Evolutionary conservation across 2,329 filamentous ascomycete genomes (phyloP).

Genomic region (Pseudopithomyces maydicus): DNA sequence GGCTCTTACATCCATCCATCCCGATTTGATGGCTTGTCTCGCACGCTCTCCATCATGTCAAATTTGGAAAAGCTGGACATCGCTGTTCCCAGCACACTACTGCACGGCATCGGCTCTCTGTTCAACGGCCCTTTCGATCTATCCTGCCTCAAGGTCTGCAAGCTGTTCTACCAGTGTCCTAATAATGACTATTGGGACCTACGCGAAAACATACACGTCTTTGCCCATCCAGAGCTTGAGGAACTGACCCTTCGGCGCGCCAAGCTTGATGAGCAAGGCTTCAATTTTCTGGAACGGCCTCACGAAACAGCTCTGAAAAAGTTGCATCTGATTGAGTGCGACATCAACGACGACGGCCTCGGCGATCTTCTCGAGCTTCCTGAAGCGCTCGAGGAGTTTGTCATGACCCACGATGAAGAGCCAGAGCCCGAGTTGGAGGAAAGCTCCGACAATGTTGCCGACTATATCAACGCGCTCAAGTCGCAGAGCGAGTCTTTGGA

Average conservation of each 20-base stretch:
- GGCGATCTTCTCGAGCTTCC: conserved; percentile 38
- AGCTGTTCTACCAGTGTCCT: conserved; percentile 38
- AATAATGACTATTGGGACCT: conserved; percentile 40
- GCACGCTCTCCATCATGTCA: conserved; percentile 39
- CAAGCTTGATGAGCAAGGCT: conserved; percentile 36
- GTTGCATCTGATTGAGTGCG: conserved; percentile 37
- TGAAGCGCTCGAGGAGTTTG: conserved; percentile 36
- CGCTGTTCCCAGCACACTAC: conserved; percentile 32
- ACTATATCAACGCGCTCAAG: conserved; percentile 36
- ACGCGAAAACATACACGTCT: conserved; percentile 42
- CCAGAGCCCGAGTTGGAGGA: conserved; percentile 37
- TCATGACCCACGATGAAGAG: conserved; percentile 38
- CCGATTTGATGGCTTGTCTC: conserved; percentile 35
- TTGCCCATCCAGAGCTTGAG: conserved; percentile 36
- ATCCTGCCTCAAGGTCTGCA: conserved; percentile 36
- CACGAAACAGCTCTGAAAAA: conserved; percentile 34
- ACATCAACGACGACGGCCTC: conserved; percentile 39
- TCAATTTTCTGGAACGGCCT: conserved; percentile 37
- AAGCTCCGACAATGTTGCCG: conserved; percentile 37
- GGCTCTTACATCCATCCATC: conserved; percentile 28
- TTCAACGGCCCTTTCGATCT: conserved; percentile 43
- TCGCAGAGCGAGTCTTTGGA: conserved; percentile 34
- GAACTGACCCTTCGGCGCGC: conserved; percentile 34
- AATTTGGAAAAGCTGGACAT: conserved; percentile 41
- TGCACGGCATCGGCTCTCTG: conserved; percentile 36